phyloP scores from a whole-genome alignment of 2,329 filamentous ascomycete species.

The Cercospora zeae-maydis region DNA sequence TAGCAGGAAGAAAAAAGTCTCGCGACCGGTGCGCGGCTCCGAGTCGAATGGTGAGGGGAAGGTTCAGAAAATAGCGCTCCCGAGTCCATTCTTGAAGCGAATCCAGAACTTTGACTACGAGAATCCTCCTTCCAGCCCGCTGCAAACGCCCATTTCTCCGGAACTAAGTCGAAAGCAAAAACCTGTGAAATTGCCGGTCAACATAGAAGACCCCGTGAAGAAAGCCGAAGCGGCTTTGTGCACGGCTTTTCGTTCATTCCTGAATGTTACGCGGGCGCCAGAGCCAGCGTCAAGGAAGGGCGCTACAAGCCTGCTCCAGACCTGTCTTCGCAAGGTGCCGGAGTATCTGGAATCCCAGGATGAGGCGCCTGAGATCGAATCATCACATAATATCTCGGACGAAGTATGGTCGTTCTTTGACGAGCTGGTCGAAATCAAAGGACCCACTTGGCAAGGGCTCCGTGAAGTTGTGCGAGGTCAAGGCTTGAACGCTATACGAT shows the following conservation, averaged over 20 bases:
- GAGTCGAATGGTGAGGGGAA: not conserved
- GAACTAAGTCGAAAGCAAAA: not conserved
- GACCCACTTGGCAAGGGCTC: slow-evolving; percentile 40
- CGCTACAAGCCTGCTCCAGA: slow-evolving; percentile 38
- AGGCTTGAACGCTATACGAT: slow-evolving; percentile 38
- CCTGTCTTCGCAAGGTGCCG: slow-evolving; percentile 42
- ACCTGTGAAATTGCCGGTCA: slow-evolving; percentile 10
- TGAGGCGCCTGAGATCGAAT: slow-evolving; percentile 34
- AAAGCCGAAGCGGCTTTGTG: slow-evolving; percentile 7
- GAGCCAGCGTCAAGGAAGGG: slow-evolving; percentile 29
- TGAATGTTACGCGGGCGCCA: not conserved
- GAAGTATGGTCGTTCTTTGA: slow-evolving; percentile 44
- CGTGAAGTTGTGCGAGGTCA: slow-evolving; percentile 43
- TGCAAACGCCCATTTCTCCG: not conserved
- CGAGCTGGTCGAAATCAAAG: slow-evolving; percentile 34
- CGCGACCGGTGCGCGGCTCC: not conserved
- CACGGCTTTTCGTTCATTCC: not conserved
- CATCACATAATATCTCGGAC: slow-evolving; percentile 21
- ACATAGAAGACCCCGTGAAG: slow-evolving; percentile 3
- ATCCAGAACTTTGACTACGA: not conserved
- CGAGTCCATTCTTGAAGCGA: slow-evolving; percentile 21
- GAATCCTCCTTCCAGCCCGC: not conserved
- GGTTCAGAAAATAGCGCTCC: slow-evolving; percentile 7
- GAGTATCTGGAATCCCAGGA: slow-evolving; percentile 39
- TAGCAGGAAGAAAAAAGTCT: slow-evolving; percentile 3